Evolutionary conservation across 345 rosid species (phyloP).

Genomic region (Hevea brasiliensis): DNA sequence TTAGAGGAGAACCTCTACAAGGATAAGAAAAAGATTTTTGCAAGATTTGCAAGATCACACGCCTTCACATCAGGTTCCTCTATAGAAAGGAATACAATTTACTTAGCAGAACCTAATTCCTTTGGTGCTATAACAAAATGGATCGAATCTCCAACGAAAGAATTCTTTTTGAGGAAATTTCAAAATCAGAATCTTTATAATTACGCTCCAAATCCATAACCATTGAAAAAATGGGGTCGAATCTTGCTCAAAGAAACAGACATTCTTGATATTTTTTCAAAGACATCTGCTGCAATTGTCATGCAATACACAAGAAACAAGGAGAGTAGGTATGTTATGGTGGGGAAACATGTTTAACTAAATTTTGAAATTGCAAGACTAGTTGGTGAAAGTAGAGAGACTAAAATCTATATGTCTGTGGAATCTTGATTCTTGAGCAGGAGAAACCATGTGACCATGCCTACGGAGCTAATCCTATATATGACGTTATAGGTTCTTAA

Average conservation of each 20-base stretch:
- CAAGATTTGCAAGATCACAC: conserved; percentile 17
- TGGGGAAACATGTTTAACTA: conserved; percentile 29
- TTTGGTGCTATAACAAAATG: conserved; percentile 12
- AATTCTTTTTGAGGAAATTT: neutral
- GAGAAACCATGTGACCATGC: conserved; percentile 23
- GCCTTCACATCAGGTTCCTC: conserved; percentile 22
- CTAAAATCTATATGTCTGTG: neutral
- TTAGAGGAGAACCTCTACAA: conserved; percentile 20
- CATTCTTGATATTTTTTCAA: conserved; percentile 34
- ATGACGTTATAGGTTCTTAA: conserved; percentile 4
- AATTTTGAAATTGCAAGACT: conserved; percentile 36
- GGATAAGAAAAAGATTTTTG: conserved; percentile 38
- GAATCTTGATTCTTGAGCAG: conserved; percentile 15
- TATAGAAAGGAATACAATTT: conserved; percentile 1
- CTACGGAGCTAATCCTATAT: conserved; percentile 11
- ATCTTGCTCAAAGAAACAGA: conserved; percentile 26
- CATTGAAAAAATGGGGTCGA: conserved; percentile 16
- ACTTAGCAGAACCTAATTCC: conserved; percentile 45
- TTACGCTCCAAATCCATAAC: conserved; percentile 20
- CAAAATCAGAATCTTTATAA: conserved; percentile 28
- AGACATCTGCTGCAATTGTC: conserved; percentile 29
- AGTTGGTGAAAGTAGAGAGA: conserved; percentile 34
- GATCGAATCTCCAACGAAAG: conserved; percentile 26
- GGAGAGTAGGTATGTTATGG: conserved; percentile 24
- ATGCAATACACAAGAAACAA: conserved; percentile 11